Conservation (phyloP, 768 basidiomycete genomes). For the Tricholoma bakamatsutake region DNA sequence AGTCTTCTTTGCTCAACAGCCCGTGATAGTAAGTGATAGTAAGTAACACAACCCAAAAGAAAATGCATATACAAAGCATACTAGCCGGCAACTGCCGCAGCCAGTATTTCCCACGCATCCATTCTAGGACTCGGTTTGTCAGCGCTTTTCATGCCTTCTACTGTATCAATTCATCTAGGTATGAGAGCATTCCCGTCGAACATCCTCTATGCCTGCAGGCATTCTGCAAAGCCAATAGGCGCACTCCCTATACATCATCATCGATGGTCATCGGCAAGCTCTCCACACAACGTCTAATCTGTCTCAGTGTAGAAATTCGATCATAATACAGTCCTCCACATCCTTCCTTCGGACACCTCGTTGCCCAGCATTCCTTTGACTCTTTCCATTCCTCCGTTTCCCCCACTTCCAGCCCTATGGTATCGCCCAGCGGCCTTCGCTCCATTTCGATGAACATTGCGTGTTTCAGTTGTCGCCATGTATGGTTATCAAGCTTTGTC, state of each 20-base stretch:
- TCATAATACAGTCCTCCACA: slow-evolving; percentile 59
- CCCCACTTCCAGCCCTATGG: slow-evolving; percentile 31
- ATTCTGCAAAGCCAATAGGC: background rate
- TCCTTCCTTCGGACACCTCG: slow-evolving; percentile 42
- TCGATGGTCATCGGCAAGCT: slow-evolving; percentile 39
- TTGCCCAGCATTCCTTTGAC: slow-evolving; percentile 57
- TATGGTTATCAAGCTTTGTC: slow-evolving; percentile 47
- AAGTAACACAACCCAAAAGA: too few species aligned
- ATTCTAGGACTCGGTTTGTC: too few species aligned
- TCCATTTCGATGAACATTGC: slow-evolving; percentile 55
- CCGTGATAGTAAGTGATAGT: too few species aligned
- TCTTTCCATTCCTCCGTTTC: slow-evolving; percentile 53
- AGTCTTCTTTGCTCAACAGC: too few species aligned
- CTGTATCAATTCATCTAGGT: background rate
- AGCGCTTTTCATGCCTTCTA: background rate
- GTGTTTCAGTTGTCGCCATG: slow-evolving; percentile 59
- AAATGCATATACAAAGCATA: too few species aligned
- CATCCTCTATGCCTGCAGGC: background rate
- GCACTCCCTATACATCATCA: slow-evolving; percentile 5
- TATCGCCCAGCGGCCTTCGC: slow-evolving; percentile 52
- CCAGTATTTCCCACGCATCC: too few species aligned
- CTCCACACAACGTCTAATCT: slow-evolving; percentile 53
- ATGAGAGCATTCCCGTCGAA: background rate
- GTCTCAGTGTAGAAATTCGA: slow-evolving; percentile 47
- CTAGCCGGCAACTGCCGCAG: too few species aligned